Evolutionary conservation across 2,329 filamentous ascomycete genomes (phyloP), one percentile per base, ranked within the genome.

Genomic region (Xylaria polymorpha): DNA sequence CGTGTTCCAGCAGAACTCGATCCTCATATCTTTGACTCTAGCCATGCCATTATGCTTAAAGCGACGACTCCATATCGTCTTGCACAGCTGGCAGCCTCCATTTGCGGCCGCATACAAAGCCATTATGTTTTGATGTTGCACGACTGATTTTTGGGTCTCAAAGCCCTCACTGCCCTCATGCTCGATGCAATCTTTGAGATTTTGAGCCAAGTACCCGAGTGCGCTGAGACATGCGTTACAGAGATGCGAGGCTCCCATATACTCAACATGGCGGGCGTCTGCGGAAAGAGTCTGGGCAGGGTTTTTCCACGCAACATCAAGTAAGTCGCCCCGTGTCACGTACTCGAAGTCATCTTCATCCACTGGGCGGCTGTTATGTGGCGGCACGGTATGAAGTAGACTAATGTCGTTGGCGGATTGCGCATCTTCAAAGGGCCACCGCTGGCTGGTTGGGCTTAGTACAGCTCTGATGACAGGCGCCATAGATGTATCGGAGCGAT

Each of bases 161-260:
- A 51, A 61, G 18, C 32, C 46, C 59, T n/a, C 32, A 29, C 14
- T 15, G 12, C 32, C 46, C 12, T 39, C 44, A 32, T 61, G 18
- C 22, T 1, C 59, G 1, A 53, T 61, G n/a, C 59, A 61, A n/a
- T 61, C 59, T 53, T 43, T 39, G 14, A 61, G 59, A 12, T 61
- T 53, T n/a, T 43, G 59, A 4, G 59, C 59, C 32, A 53, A 15
- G 20, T 61, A 61, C 32, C 59, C 59, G 32, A 61, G 58, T 12
- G 46, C 59, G 44, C 59, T 53, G n/a, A 61, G 59, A 14, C 46
- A 61, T 61, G 59, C 59, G 8, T 61, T 61, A 32, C 59, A 61
- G 18, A 53, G 46, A 61, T 53, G 59, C 32, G 59, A 53, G n/a
- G 3, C 18, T 7, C 58, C 58, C 7, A 4, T 43, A 22, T 61